Conservation (phyloP, 352 stramenopile genomes). For the Globisporangium uncinulatum region DNA sequence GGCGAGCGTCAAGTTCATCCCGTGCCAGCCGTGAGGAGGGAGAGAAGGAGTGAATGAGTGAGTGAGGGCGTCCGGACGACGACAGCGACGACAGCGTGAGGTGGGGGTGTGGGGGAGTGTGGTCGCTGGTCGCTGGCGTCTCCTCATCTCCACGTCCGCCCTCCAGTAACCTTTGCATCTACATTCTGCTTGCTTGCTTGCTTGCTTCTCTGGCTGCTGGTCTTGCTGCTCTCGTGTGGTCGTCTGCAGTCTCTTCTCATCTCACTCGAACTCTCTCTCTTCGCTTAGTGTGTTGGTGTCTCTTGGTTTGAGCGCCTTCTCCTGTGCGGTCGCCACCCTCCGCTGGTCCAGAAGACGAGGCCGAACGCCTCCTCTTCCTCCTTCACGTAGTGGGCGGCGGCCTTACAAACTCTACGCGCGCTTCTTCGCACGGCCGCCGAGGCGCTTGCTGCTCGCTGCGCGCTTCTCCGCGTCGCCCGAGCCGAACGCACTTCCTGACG, state of each 20-base stretch:
- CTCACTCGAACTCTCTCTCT: not conserved
- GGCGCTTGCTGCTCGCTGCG: constrained; percentile 14
- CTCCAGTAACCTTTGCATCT: too few relatives aligned
- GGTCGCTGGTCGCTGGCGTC: not conserved
- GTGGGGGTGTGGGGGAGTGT: too few relatives aligned
- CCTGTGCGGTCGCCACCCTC: constrained; percentile 1
- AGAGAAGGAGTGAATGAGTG: too few relatives aligned
- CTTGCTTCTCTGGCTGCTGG: too few relatives aligned
- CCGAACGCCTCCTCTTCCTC: not conserved
- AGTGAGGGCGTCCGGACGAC: too few relatives aligned
- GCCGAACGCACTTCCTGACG: constrained; percentile 29
- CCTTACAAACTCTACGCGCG: constrained; percentile 19
- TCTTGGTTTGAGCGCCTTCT: not conserved
- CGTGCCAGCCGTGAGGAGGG: constrained; percentile 33
- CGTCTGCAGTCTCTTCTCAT: not conserved
- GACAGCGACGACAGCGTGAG: too few relatives aligned
- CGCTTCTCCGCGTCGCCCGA: constrained; percentile 9
- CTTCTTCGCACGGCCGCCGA: constrained; percentile 11
- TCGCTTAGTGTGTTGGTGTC: not conserved
- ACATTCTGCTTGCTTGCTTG: too few relatives aligned
- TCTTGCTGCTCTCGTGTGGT: too few relatives aligned
- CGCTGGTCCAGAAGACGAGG: not conserved
- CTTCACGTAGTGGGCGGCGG: not conserved
- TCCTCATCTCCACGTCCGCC: too few relatives aligned
- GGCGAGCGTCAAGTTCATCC: constrained; percentile 57